A percentile compares a stretch with the other conserved stretches of the same genome.
Evolutionary conservation across 2,329 filamentous ascomycete genomes (phyloP).

Genomic region (Thermothelomyces thermophilus): DNA sequence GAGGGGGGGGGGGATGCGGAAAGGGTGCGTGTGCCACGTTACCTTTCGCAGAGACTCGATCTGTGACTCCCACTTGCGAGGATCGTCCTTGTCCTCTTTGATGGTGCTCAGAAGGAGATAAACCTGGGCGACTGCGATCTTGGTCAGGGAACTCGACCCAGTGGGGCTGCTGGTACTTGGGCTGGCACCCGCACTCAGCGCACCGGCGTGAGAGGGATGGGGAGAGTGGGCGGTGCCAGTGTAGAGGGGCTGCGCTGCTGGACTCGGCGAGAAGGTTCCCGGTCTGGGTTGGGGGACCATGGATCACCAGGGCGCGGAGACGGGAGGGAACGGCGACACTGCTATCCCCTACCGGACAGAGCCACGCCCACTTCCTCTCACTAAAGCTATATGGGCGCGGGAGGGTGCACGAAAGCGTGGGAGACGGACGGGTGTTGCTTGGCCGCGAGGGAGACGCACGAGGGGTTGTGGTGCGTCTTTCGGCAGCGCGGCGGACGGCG

Average conservation of each 20-base stretch:
- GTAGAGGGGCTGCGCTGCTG: constrained; percentile 47
- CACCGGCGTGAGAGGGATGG: constrained; percentile 50
- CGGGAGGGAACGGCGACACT: constrained; percentile 26
- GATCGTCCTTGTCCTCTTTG: constrained; percentile 83
- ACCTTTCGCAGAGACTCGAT: constrained; percentile 90
- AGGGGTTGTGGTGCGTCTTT: neutral
- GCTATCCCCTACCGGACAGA: constrained; percentile 28
- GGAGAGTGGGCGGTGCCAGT: constrained; percentile 51
- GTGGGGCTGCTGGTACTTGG: constrained; percentile 57
- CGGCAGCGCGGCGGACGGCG: constrained; percentile 1
- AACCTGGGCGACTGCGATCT: constrained; percentile 92
- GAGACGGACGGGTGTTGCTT: neutral
- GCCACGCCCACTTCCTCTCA: constrained; percentile 23
- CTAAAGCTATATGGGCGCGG: neutral
- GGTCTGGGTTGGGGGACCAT: constrained; percentile 56
- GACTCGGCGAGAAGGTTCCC: constrained; percentile 59
- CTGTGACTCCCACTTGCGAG: constrained; percentile 86
- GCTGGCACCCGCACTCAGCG: constrained; percentile 54
- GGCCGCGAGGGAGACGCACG: neutral
- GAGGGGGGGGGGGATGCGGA: neutral
- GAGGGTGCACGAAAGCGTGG: constrained; percentile 1
- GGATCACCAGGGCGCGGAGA: constrained; percentile 31
- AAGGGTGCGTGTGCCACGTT: constrained; percentile 22
- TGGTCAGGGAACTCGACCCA: constrained; percentile 64
- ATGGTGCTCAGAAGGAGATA: constrained; percentile 90